Conservation (phyloP, 2,329 filamentous ascomycete genomes). For the Fusarium anthophilum region DNA sequence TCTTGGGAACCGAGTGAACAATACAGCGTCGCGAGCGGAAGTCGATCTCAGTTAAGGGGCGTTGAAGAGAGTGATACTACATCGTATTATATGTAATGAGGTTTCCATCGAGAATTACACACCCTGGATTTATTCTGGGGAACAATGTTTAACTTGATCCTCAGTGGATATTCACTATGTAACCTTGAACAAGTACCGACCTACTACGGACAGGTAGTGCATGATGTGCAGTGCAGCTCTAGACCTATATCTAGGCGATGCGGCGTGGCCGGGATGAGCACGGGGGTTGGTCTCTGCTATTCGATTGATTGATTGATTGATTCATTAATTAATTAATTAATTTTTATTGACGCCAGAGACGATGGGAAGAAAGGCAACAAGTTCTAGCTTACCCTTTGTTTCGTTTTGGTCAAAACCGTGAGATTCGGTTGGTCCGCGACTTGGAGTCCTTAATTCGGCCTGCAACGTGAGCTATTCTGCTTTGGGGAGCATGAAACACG, state of each 20-base stretch:
- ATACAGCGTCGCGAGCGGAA: not conserved
- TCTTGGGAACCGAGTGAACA: not conserved
- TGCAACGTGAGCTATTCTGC: constrained; percentile 28
- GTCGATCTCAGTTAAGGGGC: constrained; percentile 2
- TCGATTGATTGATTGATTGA: not conserved
- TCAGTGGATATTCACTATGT: not conserved
- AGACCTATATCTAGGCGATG: not conserved
- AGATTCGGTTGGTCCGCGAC: constrained; percentile 17
- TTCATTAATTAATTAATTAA: not conserved
- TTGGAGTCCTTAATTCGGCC: constrained; percentile 28
- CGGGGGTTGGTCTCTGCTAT: constrained; percentile 3
- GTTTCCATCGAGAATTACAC: not conserved
- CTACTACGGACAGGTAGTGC: not conserved
- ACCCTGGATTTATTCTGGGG: constrained; percentile 3
- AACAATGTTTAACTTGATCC: constrained; percentile 7
- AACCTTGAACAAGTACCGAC: not conserved
- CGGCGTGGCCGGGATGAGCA: constrained; percentile 16
- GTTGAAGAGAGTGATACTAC: constrained; percentile 1
- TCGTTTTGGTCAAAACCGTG: constrained; percentile 5
- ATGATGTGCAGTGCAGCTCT: not conserved
- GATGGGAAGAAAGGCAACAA: not conserved
- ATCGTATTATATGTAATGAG: not conserved
- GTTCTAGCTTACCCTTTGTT: not conserved
- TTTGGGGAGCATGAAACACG: constrained; percentile 23
- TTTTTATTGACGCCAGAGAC: not conserved